Percentiles rank a stretch among this genome's conserved stretches.
Conservation (phyloP, 495 filamentous ascomycete genomes). For the Neurospora sublineolata region DNA sequence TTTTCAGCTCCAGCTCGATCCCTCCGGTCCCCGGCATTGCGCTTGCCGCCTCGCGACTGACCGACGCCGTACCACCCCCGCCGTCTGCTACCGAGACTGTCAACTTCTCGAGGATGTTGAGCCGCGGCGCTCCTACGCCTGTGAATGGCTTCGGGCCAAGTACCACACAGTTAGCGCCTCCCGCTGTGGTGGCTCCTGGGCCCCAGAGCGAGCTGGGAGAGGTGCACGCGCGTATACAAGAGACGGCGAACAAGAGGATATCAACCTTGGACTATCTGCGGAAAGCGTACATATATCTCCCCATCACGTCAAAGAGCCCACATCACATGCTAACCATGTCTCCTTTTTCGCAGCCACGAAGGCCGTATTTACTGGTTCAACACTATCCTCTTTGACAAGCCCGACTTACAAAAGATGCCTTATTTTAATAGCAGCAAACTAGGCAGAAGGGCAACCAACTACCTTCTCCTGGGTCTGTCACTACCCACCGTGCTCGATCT, state of each 20-base stretch:
- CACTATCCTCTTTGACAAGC: conserved; percentile 78
- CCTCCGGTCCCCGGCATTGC: conserved; percentile 27
- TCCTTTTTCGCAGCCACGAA: conserved; percentile 52
- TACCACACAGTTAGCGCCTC: conserved; percentile 19
- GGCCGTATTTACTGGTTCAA: conserved; percentile 97
- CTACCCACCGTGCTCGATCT: conserved; percentile 82
- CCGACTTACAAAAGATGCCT: conserved; percentile 67
- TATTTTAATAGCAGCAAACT: conserved; percentile 78
- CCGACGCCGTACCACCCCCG: conserved; percentile 19
- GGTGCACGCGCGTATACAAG: conserved; percentile 74
- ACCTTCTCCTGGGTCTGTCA: conserved; percentile 83
- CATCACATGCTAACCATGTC: conserved; percentile 7
- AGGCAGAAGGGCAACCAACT: conserved; percentile 77
- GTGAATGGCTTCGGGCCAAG: conserved; percentile 13
- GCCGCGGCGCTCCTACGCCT: conserved; percentile 23
- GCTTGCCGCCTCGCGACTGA: conserved; percentile 25
- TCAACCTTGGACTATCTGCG: conserved; percentile 90
- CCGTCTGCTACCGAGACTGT: conserved; percentile 20
- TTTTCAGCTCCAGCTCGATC: conserved; percentile 20
- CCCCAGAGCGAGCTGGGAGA: conserved; percentile 27
- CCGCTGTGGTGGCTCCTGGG: conserved; percentile 20
- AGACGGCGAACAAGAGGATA: conserved; percentile 82
- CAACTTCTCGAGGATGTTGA: conserved; percentile 34
- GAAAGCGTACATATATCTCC: conserved; percentile 52
- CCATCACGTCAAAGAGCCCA: not conserved